Percentiles rank a stretch among this genome's conserved stretches.
Conservation (phyloP, 768 basidiomycete genomes). For the Cyathus striatus region DNA sequence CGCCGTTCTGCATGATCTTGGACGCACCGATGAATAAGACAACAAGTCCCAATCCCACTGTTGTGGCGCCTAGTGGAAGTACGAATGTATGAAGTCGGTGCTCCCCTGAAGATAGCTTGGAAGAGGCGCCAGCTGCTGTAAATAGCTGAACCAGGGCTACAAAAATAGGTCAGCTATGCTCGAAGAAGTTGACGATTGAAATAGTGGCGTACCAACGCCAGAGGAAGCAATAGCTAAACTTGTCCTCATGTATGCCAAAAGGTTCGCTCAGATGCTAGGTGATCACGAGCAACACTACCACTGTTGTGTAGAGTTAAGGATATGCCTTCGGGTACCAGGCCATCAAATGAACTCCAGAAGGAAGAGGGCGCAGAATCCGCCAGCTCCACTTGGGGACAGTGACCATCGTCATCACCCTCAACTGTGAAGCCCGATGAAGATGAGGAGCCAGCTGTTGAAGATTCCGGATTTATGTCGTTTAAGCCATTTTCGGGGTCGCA, state of each 20-base stretch:
- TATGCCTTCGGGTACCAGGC: constrained; percentile 1
- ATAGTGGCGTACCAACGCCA: constrained; percentile 53
- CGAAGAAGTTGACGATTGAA: neutral
- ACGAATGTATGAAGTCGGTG: constrained; percentile 27
- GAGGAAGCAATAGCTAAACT: constrained; percentile 54
- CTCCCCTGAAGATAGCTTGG: constrained; percentile 5
- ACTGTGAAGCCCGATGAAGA: neutral
- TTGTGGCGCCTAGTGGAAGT: constrained; percentile 46
- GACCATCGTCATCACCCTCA: no score
- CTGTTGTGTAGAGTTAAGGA: constrained; percentile 45
- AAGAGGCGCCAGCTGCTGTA: constrained; percentile 22
- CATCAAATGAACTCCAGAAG: neutral
- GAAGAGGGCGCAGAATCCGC: no score
- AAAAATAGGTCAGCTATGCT: no score
- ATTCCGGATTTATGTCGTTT: no score
- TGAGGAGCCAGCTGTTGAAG: no score
- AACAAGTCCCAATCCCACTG: constrained; percentile 38
- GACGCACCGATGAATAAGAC: constrained; percentile 46
- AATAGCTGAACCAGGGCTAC: constrained; percentile 50
- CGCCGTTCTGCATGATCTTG: neutral
- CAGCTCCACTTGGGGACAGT: no score
- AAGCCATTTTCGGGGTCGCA: no score
- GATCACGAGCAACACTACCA: constrained; percentile 61
- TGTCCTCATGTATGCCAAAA: constrained; percentile 64
- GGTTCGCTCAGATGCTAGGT: constrained; percentile 59